Evolutionary conservation across 306 rosid species (phyloP), one percentile per base, ranked within the genome.

Genomic region (Canavalia ensiformis): DNA sequence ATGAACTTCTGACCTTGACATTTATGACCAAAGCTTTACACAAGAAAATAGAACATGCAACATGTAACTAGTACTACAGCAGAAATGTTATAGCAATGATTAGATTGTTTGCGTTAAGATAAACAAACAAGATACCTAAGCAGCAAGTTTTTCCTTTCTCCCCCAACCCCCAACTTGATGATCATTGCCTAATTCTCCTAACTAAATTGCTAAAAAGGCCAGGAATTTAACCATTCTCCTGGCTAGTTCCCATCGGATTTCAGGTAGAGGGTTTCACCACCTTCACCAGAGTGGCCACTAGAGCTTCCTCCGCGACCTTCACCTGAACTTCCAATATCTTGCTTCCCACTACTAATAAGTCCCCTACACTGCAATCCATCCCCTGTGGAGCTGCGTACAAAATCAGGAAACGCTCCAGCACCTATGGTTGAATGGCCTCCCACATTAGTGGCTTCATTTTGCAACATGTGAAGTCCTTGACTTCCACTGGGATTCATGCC

Each of bases 241-340:
- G 13, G 76, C 72, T 76, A 93, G 80, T 93, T 93, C 49, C 93
- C 93, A 82, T 92, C 92, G 63, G 92, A 71, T 79, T 90, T 95
- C 73, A 93, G 80, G 89, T 93, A 95, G 50, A 90, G 92, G 12
- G 89, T 86, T 78, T 94, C 97, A 4, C 97, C 94, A 3, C 93
- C 97, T 30, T 92, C 97, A 9, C 92, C 91, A 7, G 84, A 80
- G 31, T 90, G 92, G 82, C 94, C 94, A 8, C 91, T 90, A 12
- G 94, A 90, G 91, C 89, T 91, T 57, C 97, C 98, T 0, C 90
- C 94, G 8, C 97, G 87, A 25, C 91, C 94, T 44, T 92, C 97
- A 7, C 70, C 88, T 0, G 91, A 82, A 30, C 82, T 78, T 13
- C 97, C 97, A 46, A 92, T 81, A 12, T 95, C 97, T 73, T 90